These are phyloP conservation scores for Cyclotella baltica DNA, from an alignment of 108 stramenopile genomes.

Conservation along the genomic window DNA sequence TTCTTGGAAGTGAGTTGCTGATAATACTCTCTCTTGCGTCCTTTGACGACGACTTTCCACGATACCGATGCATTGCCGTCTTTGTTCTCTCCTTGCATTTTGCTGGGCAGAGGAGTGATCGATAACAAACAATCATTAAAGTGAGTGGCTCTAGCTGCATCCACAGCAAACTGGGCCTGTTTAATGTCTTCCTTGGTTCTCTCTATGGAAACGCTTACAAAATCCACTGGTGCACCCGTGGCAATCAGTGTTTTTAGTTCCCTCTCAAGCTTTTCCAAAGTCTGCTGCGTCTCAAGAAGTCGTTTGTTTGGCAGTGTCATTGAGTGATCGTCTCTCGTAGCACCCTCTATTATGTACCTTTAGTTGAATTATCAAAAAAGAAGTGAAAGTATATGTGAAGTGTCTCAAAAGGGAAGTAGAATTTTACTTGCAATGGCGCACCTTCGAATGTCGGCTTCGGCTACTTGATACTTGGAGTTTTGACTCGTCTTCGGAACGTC, in stretches of 20 bases:
- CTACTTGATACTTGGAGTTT: constrained; percentile 12
- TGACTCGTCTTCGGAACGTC: constrained; percentile 23
- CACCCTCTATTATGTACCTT: constrained; percentile 23
- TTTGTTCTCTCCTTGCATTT: background rate
- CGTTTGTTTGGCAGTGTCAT: constrained; percentile 16
- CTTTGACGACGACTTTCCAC: constrained; percentile 4
- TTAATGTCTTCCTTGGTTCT: background rate
- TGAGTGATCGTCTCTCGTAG: background rate
- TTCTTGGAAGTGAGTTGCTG: constrained; percentile 29
- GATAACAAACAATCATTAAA: constrained; percentile 19
- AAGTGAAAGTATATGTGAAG: no score
- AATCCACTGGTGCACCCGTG: background rate
- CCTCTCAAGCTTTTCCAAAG: constrained; percentile 17
- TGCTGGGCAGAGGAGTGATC: background rate
- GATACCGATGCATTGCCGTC: background rate
- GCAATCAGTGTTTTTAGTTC: constrained; percentile 10
- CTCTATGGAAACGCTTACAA: constrained; percentile 10
- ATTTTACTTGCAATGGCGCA: no score
- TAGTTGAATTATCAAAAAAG: no score
- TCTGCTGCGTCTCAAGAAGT: constrained; percentile 8
- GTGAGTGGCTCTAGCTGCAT: constrained; percentile 14
- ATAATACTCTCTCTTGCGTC: constrained; percentile 25
- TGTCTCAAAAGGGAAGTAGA: no score
- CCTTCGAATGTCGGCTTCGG: constrained; percentile 18
- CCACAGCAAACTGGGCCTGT: constrained; percentile 9